Base-by-base conservation (phyloP, 2,329 filamentous ascomycete genomes). In the Coniella vitis region DNA sequence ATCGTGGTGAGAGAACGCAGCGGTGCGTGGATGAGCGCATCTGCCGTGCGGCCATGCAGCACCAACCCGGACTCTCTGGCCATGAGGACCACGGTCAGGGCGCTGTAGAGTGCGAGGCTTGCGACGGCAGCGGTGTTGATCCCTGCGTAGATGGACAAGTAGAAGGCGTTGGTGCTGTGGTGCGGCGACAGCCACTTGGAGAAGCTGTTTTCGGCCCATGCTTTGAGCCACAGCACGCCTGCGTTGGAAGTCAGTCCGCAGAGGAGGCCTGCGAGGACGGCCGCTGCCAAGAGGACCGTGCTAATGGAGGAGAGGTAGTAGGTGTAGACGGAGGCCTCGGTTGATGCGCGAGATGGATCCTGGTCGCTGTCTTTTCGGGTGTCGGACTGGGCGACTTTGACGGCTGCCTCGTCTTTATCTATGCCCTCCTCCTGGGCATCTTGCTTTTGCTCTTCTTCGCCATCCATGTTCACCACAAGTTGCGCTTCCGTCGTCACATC, bases 1-100 rank as follows among this genome's bases (percentile, higher is more conserved):
- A 56, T 57, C 10, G 47, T 49, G 16, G 54, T 58, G 16, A 61
- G 55, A 22, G 56, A 49, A 1, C 53, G 46, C 16, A 65, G 60
- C 2, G 65, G 59, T 7, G 64, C 61, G 7, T 50, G 43, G 53
- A 68, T 63, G 13, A 67, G 61, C 0, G 65, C 65, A 4, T 49
- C 50, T 2, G 69, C 56, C 1, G 62, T 57, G 22, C 58, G 58
- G 4, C 49, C 52, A 32, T 67, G 65, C 3, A 67, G 54, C 10
- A 38, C 53, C 0, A 55, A 49, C 0, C 61, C 62, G 0, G 59
- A 56, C 2, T 50, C 19, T 3, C 35, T 43, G 12, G 61, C 55
- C 53, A 63, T 54, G 17, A 48, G 46, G 10, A 45, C 49, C 29
- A 61, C 54, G 29, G 45, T 48, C 20, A 58, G 34, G 17, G 61